Conservation (phyloP, 1,284 basidiomycete species). For the Hemileia vastatrix region DNA sequence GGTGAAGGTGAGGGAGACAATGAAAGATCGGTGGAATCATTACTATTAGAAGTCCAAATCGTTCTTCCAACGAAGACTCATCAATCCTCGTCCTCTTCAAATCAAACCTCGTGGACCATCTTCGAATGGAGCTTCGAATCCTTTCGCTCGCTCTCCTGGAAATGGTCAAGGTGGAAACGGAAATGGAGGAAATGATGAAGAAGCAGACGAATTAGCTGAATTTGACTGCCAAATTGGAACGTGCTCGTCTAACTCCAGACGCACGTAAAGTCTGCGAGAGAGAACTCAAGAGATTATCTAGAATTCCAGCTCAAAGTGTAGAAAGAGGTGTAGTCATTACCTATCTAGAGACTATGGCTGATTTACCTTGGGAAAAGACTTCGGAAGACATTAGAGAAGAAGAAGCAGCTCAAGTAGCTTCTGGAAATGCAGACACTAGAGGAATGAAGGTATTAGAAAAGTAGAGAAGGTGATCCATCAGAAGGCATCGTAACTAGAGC, state of each 20-base stretch:
- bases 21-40: constrained; percentile 31
- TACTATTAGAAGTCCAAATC: constrained; percentile 29
- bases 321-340: constrained; percentile 40
- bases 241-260: constrained; percentile 34
- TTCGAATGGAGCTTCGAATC: background rate
- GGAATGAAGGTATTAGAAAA: constrained; percentile 1
- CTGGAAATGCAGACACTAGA: background rate
- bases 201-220: constrained; percentile 38
- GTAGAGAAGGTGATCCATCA: background rate
- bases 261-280: constrained; percentile 29
- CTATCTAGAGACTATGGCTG: constrained; percentile 44
- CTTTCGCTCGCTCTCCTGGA: constrained; percentile 6
- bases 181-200: constrained; percentile 29
- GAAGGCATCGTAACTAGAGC: constrained; percentile 39
- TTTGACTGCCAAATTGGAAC: constrained; percentile 34
- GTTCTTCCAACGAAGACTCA: constrained; percentile 13
- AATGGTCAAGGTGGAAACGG: constrained; percentile 24
- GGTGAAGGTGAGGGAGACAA: constrained; percentile 25
- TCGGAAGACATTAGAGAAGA: constrained; percentile 28
- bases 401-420: background rate
- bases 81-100: background rate
- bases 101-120: background rate
- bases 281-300: constrained; percentile 36
- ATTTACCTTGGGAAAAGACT: constrained; percentile 43
- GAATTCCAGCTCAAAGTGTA: constrained; percentile 32